Conservation (phyloP, 2,329 filamentous ascomycete species). For the Aspergillus ustus region DNA sequence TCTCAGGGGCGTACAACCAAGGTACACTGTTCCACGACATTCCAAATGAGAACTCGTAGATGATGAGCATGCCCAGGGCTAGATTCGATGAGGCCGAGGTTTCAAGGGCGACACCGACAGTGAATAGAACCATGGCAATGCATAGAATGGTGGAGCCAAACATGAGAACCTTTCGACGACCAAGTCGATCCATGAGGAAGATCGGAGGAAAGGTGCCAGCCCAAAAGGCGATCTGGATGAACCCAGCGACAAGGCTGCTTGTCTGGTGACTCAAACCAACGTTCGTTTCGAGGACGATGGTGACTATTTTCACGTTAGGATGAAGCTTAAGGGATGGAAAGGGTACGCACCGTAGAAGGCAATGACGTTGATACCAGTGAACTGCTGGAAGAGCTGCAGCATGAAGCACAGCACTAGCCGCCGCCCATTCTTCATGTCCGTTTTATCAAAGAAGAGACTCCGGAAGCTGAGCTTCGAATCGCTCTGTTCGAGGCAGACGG, state of each 20-base stretch:
- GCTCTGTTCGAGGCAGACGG: not conserved
- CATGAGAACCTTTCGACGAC: not conserved
- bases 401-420: not conserved
- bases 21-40: slow-evolving; percentile 4
- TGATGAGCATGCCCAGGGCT: not conserved
- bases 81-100: not conserved
- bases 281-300: slow-evolving; percentile 5
- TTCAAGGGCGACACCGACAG: not conserved
- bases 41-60: slow-evolving; percentile 1
- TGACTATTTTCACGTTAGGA: not conserved
- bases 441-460: slow-evolving; percentile 1
- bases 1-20: not conserved
- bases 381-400: slow-evolving; percentile 7
- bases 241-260: slow-evolving; percentile 2
- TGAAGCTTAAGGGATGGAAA: too few species aligned
- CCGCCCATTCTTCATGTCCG: not conserved
- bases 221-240: slow-evolving; percentile 10
- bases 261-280: not conserved
- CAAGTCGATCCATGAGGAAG: not conserved
- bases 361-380: slow-evolving; percentile 7
- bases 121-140: slow-evolving; percentile 1
- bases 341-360: not conserved
- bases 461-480: not conserved
- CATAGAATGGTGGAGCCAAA: not conserved
- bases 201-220: slow-evolving; percentile 2